Conservation (phyloP, 1,284 basidiomycete genomes). For the Pyrrhoderma lamaoense region DNA sequence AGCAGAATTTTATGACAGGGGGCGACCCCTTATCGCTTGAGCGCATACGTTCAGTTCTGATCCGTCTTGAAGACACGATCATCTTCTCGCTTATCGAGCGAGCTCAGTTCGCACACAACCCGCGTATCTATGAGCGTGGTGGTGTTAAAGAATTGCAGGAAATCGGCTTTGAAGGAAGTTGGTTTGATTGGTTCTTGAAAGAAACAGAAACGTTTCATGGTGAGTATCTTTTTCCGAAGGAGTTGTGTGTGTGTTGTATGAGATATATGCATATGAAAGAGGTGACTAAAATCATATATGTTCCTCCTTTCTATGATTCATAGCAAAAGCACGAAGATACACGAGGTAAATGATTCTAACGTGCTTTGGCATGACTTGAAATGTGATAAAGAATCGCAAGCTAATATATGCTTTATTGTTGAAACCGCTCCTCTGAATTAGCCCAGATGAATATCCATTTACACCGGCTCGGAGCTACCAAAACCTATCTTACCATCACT, state of each 20-base stretch:
- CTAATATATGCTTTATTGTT: neutral
- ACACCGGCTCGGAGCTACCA: conserved; percentile 64
- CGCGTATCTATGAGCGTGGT: conserved; percentile 75
- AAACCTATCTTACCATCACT: conserved; percentile 75
- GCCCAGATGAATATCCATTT: conserved; percentile 98
- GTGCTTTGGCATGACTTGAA: too few relatives aligned
- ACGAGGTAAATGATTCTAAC: conserved; percentile 54
- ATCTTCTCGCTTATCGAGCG: conserved; percentile 96
- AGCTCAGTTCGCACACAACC: conserved; percentile 93
- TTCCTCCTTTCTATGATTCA: conserved; percentile 3
- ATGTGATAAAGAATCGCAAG: neutral
- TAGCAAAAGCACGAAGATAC: conserved; percentile 90
- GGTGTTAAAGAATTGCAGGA: conserved; percentile 73
- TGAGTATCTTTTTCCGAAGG: conserved; percentile 37
- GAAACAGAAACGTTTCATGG: conserved; percentile 95
- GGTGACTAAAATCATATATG: neutral
- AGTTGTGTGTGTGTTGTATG: neutral
- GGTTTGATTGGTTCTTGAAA: conserved; percentile 96
- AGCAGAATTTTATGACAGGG: conserved; percentile 64
- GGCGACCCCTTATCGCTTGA: conserved; percentile 78
- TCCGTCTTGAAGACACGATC: conserved; percentile 95
- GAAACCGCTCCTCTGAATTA: conserved; percentile 27
- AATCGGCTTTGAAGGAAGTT: conserved; percentile 73
- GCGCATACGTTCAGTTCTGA: conserved; percentile 80
- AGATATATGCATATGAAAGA: neutral